Evolutionary conservation across 208 protist genomes (phyloP).

Genomic region (Borovskyia barvae): DNA sequence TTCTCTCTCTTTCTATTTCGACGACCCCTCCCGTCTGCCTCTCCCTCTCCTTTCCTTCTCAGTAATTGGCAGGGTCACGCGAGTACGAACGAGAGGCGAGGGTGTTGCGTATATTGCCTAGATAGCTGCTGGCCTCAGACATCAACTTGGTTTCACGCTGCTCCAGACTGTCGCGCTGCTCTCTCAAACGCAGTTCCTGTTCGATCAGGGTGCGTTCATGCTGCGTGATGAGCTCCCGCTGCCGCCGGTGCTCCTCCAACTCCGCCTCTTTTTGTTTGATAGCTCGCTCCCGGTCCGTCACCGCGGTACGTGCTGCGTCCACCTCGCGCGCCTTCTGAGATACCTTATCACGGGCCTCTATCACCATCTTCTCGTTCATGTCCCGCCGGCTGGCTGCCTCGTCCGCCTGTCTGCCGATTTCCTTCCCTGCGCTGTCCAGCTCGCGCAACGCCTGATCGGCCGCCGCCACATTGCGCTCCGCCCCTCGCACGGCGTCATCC

Average conservation of each 20-base stretch:
- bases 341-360: constrained; percentile 61
- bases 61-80: constrained; percentile 55
- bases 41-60: background rate
- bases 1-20: background rate
- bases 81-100: constrained; percentile 60
- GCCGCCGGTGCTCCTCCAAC: constrained; percentile 73
- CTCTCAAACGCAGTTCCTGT: constrained; percentile 84
- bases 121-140: constrained; percentile 82
- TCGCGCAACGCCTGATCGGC: constrained; percentile 72
- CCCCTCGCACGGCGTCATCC: constrained; percentile 74
- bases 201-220: constrained; percentile 89
- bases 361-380: constrained; percentile 61
- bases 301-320: constrained; percentile 50
- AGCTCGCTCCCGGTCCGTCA: constrained; percentile 67
- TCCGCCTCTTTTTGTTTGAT: constrained; percentile 77
- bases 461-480: constrained; percentile 63
- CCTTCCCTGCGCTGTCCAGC: constrained; percentile 81
- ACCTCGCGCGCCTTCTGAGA: constrained; percentile 54
- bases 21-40: background rate
- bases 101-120: constrained; percentile 73
- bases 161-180: constrained; percentile 87
- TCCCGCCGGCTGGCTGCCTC: constrained; percentile 78
- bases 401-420: constrained; percentile 77
- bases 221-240: constrained; percentile 83
- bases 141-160: constrained; percentile 86